Evolutionary conservation across 2,329 filamentous ascomycete species (phyloP).

Genomic region (Paracamarosporium sp.): DNA sequence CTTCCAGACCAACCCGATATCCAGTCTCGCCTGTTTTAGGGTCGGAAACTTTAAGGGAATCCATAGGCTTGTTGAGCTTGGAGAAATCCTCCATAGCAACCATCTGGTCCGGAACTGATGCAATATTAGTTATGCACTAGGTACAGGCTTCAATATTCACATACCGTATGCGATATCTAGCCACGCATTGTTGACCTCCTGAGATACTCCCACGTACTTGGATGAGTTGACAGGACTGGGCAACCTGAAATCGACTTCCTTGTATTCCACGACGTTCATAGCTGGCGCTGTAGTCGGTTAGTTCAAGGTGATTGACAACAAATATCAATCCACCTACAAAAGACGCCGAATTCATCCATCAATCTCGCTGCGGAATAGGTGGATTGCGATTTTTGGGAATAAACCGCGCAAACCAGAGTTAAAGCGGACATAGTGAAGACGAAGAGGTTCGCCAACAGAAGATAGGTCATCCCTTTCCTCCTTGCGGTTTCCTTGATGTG

Average conservation of each 20-base stretch:
- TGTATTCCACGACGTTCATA: slow-evolving; percentile 37
- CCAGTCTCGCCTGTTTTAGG: slow-evolving; percentile 63
- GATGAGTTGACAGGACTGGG: slow-evolving; percentile 37
- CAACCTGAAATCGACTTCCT: slow-evolving; percentile 32
- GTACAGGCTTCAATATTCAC: slow-evolving; percentile 5
- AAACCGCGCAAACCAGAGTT: slow-evolving; percentile 37
- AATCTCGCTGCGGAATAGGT: slow-evolving; percentile 32
- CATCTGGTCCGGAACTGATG: slow-evolving; percentile 66
- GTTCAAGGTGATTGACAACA: neutral
- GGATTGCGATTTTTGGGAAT: slow-evolving; percentile 35
- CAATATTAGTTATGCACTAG: slow-evolving; percentile 28
- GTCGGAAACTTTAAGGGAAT: slow-evolving; percentile 63
- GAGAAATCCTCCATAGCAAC: slow-evolving; percentile 62
- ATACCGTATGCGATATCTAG: slow-evolving; percentile 59
- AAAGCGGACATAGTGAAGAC: slow-evolving; percentile 40
- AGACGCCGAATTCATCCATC: slow-evolving; percentile 40
- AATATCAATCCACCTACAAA: slow-evolving; percentile 25
- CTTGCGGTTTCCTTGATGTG: slow-evolving; percentile 26
- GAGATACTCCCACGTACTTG: slow-evolving; percentile 62
- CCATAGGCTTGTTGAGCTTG: slow-evolving; percentile 59
- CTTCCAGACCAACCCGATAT: slow-evolving; percentile 66
- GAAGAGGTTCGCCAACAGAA: slow-evolving; percentile 42
- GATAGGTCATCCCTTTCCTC: slow-evolving; percentile 33
- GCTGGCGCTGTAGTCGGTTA: slow-evolving; percentile 29
- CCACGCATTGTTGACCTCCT: slow-evolving; percentile 65